phyloP scores from a whole-genome alignment of 345 rosid genomes.

The Syzygium aromaticum region DNA sequence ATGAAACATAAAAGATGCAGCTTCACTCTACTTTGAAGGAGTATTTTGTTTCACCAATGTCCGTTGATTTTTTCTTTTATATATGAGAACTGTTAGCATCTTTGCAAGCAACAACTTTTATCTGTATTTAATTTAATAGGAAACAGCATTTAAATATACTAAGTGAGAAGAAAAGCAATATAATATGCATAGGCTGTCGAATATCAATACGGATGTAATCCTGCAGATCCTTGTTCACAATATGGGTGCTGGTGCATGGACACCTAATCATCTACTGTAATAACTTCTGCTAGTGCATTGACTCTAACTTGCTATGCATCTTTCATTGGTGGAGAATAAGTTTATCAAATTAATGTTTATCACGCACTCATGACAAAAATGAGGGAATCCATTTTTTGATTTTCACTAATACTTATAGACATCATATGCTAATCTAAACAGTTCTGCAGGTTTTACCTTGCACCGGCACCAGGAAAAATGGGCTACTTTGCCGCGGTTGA shows the following conservation, averaged over 20 bases:
- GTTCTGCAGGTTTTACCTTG: slow-evolving; percentile 67
- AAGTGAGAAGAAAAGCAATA: neutral
- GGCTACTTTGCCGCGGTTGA: slow-evolving; percentile 71
- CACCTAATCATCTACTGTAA: neutral
- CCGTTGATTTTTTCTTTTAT: neutral
- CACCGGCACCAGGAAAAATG: slow-evolving; percentile 76
- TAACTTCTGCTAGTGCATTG: neutral
- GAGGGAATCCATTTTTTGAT: neutral
- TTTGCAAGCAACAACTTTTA: neutral
- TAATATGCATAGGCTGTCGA: neutral
- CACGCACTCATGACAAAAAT: neutral
- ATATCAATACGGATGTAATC: neutral
- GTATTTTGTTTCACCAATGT: neutral
- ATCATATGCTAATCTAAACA: neutral
- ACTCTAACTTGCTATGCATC: neutral
- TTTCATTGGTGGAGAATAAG: neutral
- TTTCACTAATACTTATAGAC: neutral
- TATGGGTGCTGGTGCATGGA: neutral
- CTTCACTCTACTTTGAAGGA: neutral
- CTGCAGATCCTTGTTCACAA: neutral
- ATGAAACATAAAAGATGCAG: neutral
- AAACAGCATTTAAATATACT: neutral
- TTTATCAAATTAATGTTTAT: neutral
- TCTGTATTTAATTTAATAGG: neutral
- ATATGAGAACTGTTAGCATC: neutral